Evolutionary conservation across 139 green algal genomes (phyloP).

Genomic region (Chlamydomonas asymmetrica): DNA sequence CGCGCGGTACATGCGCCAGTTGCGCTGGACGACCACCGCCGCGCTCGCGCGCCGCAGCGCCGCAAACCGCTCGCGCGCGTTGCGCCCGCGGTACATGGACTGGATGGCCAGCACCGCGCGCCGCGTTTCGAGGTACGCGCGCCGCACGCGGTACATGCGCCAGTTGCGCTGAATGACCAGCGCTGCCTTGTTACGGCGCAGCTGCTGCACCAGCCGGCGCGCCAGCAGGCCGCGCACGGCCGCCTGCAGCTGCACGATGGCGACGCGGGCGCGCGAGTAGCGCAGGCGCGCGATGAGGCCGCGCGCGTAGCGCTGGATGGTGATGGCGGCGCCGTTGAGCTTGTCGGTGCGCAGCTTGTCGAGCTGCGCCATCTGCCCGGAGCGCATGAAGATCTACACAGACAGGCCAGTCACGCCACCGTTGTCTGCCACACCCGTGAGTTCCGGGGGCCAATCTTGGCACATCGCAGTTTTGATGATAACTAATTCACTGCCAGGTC

Average conservation of each 20-base stretch:
- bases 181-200: constrained; percentile 47
- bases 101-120: constrained; percentile 47
- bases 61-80: constrained; percentile 34
- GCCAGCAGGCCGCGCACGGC: constrained; percentile 45
- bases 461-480: too few species aligned
- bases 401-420: too few species aligned
- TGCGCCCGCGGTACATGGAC: constrained; percentile 51
- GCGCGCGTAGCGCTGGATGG: constrained; percentile 72
- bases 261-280: constrained; percentile 2
- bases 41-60: constrained; percentile 33
- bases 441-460: too few species aligned
- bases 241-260: constrained; percentile 41
- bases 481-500: too few species aligned
- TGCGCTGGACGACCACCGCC: constrained; percentile 27
- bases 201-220: constrained; percentile 40
- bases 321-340: constrained; percentile 77
- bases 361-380: constrained; percentile 91
- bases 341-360: constrained; percentile 89
- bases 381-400: constrained; percentile 73
- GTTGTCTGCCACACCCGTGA: too few species aligned
- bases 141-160: constrained; percentile 58
- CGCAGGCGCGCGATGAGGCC: constrained; percentile 57
- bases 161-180: constrained; percentile 58
- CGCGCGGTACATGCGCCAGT: constrained; percentile 30
- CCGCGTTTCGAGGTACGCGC: constrained; percentile 25